phyloP scores from a whole-genome alignment of 2,329 filamentous ascomycete genomes.

The Dactylella cylindrospora region DNA sequence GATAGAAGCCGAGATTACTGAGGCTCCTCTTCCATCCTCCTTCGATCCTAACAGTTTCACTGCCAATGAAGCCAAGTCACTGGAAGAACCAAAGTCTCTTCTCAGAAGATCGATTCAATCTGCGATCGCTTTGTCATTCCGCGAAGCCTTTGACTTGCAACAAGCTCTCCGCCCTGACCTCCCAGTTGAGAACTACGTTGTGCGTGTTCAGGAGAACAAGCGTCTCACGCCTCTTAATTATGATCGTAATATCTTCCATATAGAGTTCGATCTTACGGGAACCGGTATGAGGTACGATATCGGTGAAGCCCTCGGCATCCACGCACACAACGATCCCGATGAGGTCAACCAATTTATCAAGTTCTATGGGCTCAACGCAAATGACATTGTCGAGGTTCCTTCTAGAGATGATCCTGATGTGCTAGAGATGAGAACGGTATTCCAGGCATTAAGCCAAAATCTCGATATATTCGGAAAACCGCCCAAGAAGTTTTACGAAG shows the following conservation, averaged over 20 bases:
- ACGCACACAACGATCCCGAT: conserved; percentile 83
- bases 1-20: conserved; percentile 61
- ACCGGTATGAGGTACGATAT: conserved; percentile 96
- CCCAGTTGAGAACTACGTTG: conserved; percentile 78
- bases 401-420: conserved; percentile 73
- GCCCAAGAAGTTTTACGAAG: conserved; percentile 96
- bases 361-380: conserved; percentile 79
- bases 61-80: conserved; percentile 70
- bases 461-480: conserved; percentile 95
- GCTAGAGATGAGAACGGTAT: conserved; percentile 85
- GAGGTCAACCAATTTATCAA: conserved; percentile 83
- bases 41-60: conserved; percentile 80
- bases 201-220: conserved; percentile 92
- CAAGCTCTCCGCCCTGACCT: conserved; percentile 79
- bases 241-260: conserved; percentile 99
- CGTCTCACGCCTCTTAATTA: conserved; percentile 84
- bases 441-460: conserved; percentile 87
- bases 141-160: conserved; percentile 83
- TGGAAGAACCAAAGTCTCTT: conserved; percentile 66
- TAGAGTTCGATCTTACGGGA: conserved; percentile 91
- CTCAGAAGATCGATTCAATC: conserved; percentile 78
- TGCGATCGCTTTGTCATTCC: conserved; percentile 87
- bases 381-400: conserved; percentile 87
- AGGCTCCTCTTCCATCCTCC: conserved; percentile 60
- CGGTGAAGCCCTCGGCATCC: conserved; percentile 92